These are phyloP conservation scores for Allantophomopsis cytisporea DNA, from an alignment of 2,329 filamentous ascomycete genomes.

Conservation along the genomic window DNA sequence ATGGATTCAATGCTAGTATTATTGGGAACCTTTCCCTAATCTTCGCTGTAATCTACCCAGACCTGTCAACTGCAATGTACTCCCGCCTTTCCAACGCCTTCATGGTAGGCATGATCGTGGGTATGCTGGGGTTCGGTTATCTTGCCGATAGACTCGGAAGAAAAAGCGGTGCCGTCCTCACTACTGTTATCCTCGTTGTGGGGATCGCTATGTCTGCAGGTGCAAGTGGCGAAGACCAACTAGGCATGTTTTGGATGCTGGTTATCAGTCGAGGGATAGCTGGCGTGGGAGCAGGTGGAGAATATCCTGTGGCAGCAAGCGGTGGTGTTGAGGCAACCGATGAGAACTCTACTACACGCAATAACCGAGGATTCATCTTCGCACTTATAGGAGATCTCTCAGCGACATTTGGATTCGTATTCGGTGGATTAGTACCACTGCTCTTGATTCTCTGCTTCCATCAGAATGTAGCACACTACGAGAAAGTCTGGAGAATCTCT, in stretches of 20 bases:
- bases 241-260: conserved; percentile 24
- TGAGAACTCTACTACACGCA: conserved; percentile 27
- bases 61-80: conserved; percentile 29
- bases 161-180: conserved; percentile 29
- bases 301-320: conserved; percentile 35
- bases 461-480: conserved; percentile 24
- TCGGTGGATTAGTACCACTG: conserved; percentile 32
- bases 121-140: conserved; percentile 38
- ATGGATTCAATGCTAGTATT: conserved; percentile 29
- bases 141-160: conserved; percentile 35
- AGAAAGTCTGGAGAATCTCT: conserved; percentile 31
- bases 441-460: conserved; percentile 34
- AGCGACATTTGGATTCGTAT: conserved; percentile 33
- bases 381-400: conserved; percentile 37
- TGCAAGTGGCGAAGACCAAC: conserved; percentile 18
- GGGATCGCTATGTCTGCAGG: conserved; percentile 22
- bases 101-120: conserved; percentile 39
- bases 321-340: conserved; percentile 39
- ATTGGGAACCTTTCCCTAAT: conserved; percentile 30
- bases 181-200: conserved; percentile 28
- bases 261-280: conserved; percentile 27
- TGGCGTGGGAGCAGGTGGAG: conserved; percentile 26
- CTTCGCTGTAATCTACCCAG: conserved; percentile 25
- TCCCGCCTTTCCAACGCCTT: conserved; percentile 39
- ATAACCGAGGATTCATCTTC: conserved; percentile 38